Evolutionary conservation across 2,329 filamentous ascomycete genomes (phyloP), one percentile per base, ranked within the genome.

Genomic region (Verticillium nonalfalfae): DNA sequence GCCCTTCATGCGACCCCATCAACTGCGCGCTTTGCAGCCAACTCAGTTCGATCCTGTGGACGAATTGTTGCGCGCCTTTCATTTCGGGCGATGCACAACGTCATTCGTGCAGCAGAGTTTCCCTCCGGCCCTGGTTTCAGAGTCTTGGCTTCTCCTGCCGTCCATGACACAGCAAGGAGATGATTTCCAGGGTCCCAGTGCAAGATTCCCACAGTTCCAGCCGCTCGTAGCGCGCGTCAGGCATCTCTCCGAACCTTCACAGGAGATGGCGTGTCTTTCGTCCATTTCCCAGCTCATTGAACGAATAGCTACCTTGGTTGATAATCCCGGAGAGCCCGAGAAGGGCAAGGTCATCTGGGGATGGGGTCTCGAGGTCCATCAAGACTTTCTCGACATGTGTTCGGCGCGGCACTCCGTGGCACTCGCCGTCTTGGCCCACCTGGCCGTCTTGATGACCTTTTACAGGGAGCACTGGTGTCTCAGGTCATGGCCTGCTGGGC

Each of bases 351-450:
- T 57, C 9, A 57, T 60, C 1, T 68, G 66, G 66, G 58, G 56
- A 1, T 68, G 66, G 66, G 57, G 57, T 4, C 35, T 62, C 1
- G 62, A 61, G 11, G 50, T 68, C 54, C 62, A 64, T 11, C 36
- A 58, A n/a, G 26, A 62, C 21, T 68, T 66, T 40, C 56, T 68
- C 9, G 64, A 67, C 15, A 60, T 66, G 63, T 52, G 67, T 15
- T 56, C 33, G n/a, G 58, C 33, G 56, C 57, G 57, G 5, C 61
- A 65, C 39, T 60, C 61, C 5, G 61, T 64, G 7, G 65, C 66
- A 18, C 64, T 68, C 39, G 62, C 66, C 38, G 63, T 67, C 5
- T 56, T 67, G 55, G 66, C 65, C 38, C 66, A 68, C 59, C 67
- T 61, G 35, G 59, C 64, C 11, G 66, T 66, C 1, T 15, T 66